Evolutionary conservation across 1,139 yeast genomes (phyloP), one percentile per base, ranked within the genome.

Genomic region (Pichia inconspicua): DNA sequence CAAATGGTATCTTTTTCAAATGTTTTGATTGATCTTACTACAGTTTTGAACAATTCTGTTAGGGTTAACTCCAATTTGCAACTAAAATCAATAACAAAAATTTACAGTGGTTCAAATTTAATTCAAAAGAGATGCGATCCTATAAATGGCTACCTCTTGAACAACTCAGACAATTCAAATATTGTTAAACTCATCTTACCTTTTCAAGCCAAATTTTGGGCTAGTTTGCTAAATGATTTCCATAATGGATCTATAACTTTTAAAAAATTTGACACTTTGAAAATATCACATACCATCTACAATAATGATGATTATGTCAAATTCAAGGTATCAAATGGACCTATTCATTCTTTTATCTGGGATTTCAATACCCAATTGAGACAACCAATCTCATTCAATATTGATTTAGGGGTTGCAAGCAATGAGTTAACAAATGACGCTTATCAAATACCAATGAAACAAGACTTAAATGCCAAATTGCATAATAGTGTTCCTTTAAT

Each of bases 201-300:
- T 1, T 51, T 65, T 37, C 61, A 61, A 45, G 57, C 66, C 1
- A 59, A 58, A 37, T 54, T 61, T 36, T 65, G 67, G 67, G 56
- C 65, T 2, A 55, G 61, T 4, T 47, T 62, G 25, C 54, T 63
- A 22, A 63, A 61, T 43, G 65, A 62, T 46, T 57, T 55, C 45
- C 54, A 60, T 38, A 64, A 64, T 49, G 68, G 68, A 6, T 54
- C 59, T 12, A 56, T 62, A 25, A 51, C 52, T 35, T 50, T 49
- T 5, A 22, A 49, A 4, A 51, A 53, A 27, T 57, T 62, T 40
- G 55, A 56, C 38, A 48, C 51, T 41, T 43, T 61, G 15, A 55
- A 55, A 37, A 56, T 64, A 11, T 55, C 61, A 4, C 66, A 65
- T 48, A 56, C 63, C 4, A 44, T 65, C 25, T 52, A 52, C 34